A percentile compares a stretch with the other conserved stretches of the same genome.
phyloP scores from a whole-genome alignment of 2,329 filamentous ascomycete species.

The Alternaria sp. region DNA sequence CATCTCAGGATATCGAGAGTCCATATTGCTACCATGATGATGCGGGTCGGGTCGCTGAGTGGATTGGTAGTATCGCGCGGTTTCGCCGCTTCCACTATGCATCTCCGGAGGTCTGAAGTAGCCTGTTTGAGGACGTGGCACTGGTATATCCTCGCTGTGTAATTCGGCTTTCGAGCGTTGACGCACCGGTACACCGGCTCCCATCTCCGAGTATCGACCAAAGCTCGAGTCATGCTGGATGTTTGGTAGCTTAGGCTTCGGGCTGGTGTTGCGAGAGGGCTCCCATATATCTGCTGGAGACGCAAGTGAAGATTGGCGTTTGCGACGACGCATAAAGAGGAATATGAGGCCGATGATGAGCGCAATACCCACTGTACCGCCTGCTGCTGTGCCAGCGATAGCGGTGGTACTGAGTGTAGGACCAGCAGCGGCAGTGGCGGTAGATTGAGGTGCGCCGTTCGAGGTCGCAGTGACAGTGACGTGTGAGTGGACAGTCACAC shows the following conservation, averaged over 20 bases:
- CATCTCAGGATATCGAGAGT: background rate
- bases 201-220: background rate
- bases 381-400: slow-evolving; percentile 26
- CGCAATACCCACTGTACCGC: slow-evolving; percentile 13
- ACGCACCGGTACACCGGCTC: background rate
- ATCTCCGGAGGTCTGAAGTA: background rate
- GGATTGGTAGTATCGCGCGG: background rate
- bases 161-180: background rate
- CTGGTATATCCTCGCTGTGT: background rate
- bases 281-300: background rate
- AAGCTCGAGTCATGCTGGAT: background rate
- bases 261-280: background rate
- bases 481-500: background rate
- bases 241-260: background rate
- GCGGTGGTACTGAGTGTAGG: slow-evolving; percentile 9
- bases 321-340: slow-evolving; percentile 18
- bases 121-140: background rate
- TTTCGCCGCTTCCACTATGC: background rate
- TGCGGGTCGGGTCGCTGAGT: background rate
- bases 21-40: background rate
- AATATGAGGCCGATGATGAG: slow-evolving; percentile 12
- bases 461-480: background rate
- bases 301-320: background rate
- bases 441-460: background rate
- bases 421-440: background rate